Evolutionary conservation across 2,329 filamentous ascomycete genomes (phyloP), one percentile per base, ranked within the genome.

Genomic region (Penicillium polonicum): DNA sequence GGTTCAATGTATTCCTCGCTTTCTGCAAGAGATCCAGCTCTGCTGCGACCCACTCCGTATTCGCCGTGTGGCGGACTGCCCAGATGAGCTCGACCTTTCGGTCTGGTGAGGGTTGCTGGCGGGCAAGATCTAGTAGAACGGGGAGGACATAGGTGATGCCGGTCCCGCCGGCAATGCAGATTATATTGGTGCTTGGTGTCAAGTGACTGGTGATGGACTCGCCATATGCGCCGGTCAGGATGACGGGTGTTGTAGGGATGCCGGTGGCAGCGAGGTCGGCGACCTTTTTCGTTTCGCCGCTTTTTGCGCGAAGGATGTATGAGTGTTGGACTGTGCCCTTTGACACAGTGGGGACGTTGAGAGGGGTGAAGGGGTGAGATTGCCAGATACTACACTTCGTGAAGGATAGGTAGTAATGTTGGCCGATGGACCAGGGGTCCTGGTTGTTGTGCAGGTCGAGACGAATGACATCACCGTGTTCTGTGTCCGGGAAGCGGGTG

Each of bases 331-430:
- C 59, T 25, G 46, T 59, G 12, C 57, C 58, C 5, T 60, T 69
- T 21, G 70, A 66, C 0, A 77, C 70, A 7, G 74, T 64, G 0
- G 85, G 85, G 0, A 82, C 70, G 53, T 81, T 85, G 9, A 86
- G 76, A 0, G 86, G 84, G 0, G 87, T 90, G 67, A 90, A 88
- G 0, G 88, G 88, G 65, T 91, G 88, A 0, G 85, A 85, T 71
- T 91, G 87, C 86, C 87, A 90, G 64, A 90, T 81, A 64, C 81
- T 87, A 33, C 84, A 77, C 59, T 86, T 82, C 0, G 85, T 78
- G 65, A 91, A 90, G 70, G 83, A 88, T 17, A 90, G 76, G 65
- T 85, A 90, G 70, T 88, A 90, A 68, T 91, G 88, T 71, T 90
- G 85, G 10, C 88, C 88, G 13, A 88, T 76, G 13, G 78, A 75